phyloP scores from a whole-genome alignment of 352 stramenopile genomes.

The Phytopythium kandeliae region DNA sequence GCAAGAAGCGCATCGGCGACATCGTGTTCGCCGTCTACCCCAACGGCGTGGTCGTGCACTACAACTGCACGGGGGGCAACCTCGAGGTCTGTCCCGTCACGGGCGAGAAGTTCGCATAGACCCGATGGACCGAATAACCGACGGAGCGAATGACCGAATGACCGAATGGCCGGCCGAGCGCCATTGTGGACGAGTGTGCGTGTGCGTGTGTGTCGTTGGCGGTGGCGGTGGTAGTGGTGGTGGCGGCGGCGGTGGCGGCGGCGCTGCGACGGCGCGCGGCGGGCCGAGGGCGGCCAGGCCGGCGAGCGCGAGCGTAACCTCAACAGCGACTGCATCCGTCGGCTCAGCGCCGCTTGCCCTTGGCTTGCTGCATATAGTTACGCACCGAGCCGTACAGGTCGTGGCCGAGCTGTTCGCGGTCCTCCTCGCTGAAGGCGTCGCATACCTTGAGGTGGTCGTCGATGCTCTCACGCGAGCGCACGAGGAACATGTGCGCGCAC shows the following conservation, averaged over 20 bases:
- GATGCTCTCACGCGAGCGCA: conserved; percentile 50
- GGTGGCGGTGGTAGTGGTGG: too few species aligned
- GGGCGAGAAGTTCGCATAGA: conserved; percentile 67
- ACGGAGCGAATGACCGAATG: too few species aligned
- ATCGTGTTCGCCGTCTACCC: conserved; percentile 87
- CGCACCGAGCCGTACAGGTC: conserved; percentile 26
- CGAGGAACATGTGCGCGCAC: conserved; percentile 65
- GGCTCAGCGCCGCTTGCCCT: conserved; percentile 7
- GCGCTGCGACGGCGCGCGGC: too few species aligned
- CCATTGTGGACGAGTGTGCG: too few species aligned
- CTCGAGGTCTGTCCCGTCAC: conserved; percentile 79
- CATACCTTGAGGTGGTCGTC: conserved; percentile 68
- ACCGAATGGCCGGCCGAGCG: too few species aligned
- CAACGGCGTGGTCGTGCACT: conserved; percentile 83
- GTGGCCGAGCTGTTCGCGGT: conserved; percentile 28
- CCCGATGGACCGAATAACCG: neutral
- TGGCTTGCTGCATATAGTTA: conserved; percentile 24
- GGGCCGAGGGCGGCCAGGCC: too few species aligned
- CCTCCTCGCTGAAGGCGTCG: conserved; percentile 53
- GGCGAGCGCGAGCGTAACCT: too few species aligned
- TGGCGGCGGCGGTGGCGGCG: too few species aligned
- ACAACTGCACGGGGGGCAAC: conserved; percentile 85
- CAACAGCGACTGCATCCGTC: too few species aligned
- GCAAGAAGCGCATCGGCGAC: conserved; percentile 84
- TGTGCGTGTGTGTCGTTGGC: too few species aligned